phyloP scores from a whole-genome alignment of 2,329 filamentous ascomycete genomes.

The Calonectria ilicicola region DNA sequence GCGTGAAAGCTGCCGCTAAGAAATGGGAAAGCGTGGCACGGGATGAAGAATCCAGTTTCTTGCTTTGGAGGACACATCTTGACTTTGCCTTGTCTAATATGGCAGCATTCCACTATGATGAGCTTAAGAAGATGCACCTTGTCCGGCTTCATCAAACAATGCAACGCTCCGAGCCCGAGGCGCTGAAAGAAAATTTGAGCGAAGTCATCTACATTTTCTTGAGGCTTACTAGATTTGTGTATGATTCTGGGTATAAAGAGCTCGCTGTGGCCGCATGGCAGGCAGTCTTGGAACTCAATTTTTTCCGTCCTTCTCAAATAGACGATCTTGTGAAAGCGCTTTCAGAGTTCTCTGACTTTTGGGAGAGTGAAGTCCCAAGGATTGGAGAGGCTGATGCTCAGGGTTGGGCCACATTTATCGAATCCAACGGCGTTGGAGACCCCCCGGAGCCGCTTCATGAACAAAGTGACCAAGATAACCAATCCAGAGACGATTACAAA shows the following conservation, averaged over 20 bases:
- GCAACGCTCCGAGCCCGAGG: conserved; percentile 15
- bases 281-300: conserved; percentile 78
- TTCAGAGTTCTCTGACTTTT: conserved; percentile 76
- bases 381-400: conserved; percentile 79
- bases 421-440: conserved; percentile 50
- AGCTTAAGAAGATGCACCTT: conserved; percentile 69
- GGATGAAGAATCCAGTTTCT: conserved; percentile 53
- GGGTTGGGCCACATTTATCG: conserved; percentile 74
- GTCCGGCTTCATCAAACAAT: conserved; percentile 56
- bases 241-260: conserved; percentile 83
- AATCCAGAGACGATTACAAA: conserved; percentile 60
- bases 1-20: conserved; percentile 66
- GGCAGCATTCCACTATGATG: conserved; percentile 75
- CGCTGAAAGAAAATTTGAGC: conserved; percentile 21
- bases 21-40: conserved; percentile 71
- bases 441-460: conserved; percentile 51
- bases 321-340: conserved; percentile 41
- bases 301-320: conserved; percentile 65
- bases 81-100: conserved; percentile 79
- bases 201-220: conserved; percentile 76
- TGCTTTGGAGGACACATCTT: conserved; percentile 80
- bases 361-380: conserved; percentile 85
- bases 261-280: conserved; percentile 86
- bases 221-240: conserved; percentile 78
- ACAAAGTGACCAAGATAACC: not conserved